Evolutionary conservation across 345 rosid species (phyloP).

Genomic region (Gossypioides kirkii): DNA sequence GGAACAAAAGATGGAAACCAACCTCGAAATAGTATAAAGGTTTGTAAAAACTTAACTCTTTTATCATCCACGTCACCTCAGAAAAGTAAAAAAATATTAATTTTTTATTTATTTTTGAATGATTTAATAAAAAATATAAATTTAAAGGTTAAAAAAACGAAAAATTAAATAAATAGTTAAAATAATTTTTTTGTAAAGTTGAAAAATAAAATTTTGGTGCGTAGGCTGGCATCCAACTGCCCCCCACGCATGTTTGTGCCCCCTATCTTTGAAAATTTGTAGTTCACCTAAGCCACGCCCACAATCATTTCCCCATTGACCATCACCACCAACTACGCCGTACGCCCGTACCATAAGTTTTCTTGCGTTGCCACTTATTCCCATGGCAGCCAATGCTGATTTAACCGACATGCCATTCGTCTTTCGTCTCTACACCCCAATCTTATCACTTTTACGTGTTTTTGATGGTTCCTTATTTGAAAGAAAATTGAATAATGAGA

Average conservation of each 20-base stretch:
- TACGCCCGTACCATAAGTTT: background rate
- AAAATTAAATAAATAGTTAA: too few relatives aligned
- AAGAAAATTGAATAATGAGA: too few relatives aligned
- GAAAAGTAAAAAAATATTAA: too few relatives aligned
- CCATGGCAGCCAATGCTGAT: background rate
- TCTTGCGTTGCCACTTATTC: background rate
- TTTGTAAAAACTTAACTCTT: too few relatives aligned
- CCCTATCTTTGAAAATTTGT: background rate
- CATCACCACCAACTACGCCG: background rate
- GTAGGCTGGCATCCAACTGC: background rate
- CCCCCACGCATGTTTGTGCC: background rate
- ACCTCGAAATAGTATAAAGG: too few relatives aligned
- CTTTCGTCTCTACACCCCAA: background rate
- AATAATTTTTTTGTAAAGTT: too few relatives aligned
- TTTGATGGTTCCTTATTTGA: too few relatives aligned
- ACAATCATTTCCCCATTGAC: background rate
- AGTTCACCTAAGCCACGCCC: background rate
- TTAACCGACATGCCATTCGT: background rate
- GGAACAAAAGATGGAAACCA: too few relatives aligned
- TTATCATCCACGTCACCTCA: too few relatives aligned
- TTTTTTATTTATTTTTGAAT: rapidly evolving
- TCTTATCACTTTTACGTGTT: too few relatives aligned
- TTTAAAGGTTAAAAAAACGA: too few relatives aligned
- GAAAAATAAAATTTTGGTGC: background rate
- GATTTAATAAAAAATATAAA: too few relatives aligned